Conservation (phyloP, 2,329 filamentous ascomycete genomes). For the Seiridium cupressi region DNA sequence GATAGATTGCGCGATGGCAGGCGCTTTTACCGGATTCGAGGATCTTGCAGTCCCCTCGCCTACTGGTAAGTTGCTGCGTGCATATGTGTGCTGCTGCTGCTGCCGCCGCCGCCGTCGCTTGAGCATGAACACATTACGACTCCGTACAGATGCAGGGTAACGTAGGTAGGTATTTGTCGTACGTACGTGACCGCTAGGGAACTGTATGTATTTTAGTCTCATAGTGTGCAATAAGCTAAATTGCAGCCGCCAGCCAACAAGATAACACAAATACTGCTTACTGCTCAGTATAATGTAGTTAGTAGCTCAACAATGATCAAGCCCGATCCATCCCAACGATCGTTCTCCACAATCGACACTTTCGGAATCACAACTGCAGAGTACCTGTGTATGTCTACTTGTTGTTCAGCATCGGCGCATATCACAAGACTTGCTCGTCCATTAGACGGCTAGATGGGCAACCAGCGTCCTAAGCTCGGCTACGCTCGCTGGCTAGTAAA, state of each 20-base stretch:
- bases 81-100: background rate
- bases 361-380: background rate
- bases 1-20: slow-evolving; percentile 3
- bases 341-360: too few relatives aligned
- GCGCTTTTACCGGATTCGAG: slow-evolving; percentile 3
- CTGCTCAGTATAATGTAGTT: too few relatives aligned
- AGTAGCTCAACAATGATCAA: too few relatives aligned
- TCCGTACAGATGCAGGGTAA: background rate
- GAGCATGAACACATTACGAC: background rate
- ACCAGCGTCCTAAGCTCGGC: background rate
- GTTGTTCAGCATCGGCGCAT: background rate
- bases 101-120: background rate
- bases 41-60: background rate
- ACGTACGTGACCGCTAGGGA: background rate
- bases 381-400: background rate
- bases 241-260: background rate
- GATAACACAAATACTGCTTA: background rate
- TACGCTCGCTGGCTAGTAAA: background rate
- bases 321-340: too few relatives aligned
- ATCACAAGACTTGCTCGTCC: background rate
- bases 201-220: too few relatives aligned
- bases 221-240: too few relatives aligned
- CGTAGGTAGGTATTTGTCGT: background rate
- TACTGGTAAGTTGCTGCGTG: slow-evolving; percentile 2
- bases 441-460: background rate